Base-by-base conservation (phyloP, 2,329 filamentous ascomycete species). In the Talaromyces funiculosus region DNA sequence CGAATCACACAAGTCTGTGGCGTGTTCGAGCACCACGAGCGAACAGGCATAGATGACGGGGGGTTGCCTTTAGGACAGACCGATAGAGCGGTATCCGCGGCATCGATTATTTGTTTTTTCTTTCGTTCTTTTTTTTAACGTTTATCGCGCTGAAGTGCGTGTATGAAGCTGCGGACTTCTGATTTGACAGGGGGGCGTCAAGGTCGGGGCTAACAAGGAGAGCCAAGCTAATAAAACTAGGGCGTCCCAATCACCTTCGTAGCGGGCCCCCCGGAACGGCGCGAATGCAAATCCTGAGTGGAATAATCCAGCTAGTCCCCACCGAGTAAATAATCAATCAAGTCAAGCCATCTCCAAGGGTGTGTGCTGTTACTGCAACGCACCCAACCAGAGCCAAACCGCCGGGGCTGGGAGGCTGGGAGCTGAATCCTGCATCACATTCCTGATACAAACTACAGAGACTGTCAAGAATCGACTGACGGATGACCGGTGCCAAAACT, bases 1-100 rank as follows among this genome's bases (percentile, higher is more conserved):
- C 60, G 53, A 58, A 61, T 61, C 60, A 58, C 20, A 45, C 29
- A 26, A 26, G 37, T 16, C 26, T 47, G 38, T 60, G 57, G 57
- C 38, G 37, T 57, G 3, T 43, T 45, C 47, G 53, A 53, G 53
- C 40, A 57, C 57, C 55, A 61, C 60, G 60, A 61, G 60, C 59
- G 24, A 57, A 43, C 45, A 35, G 35, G 33, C 57, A 53, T 42
- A 45, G 26, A 33, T 37, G 42, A 40, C 55, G 43, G 43, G 42
- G 43, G 43, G 42, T n/a, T 31, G 56, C 45, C 60, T 35, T 37
- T 53, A 40, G 42, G 38, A 49, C 51, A 45, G 60, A 57, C 54
- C 60, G 60, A 55, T 53, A 61, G 60, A 57, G 60, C 60, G 60
- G 60, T 53, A 61, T 61, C 55, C 60, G 60, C 60, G 60, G 60